These are phyloP conservation scores for Pichia deserticola DNA, from an alignment of 805 yeast species.

Conservation along the genomic window DNA sequence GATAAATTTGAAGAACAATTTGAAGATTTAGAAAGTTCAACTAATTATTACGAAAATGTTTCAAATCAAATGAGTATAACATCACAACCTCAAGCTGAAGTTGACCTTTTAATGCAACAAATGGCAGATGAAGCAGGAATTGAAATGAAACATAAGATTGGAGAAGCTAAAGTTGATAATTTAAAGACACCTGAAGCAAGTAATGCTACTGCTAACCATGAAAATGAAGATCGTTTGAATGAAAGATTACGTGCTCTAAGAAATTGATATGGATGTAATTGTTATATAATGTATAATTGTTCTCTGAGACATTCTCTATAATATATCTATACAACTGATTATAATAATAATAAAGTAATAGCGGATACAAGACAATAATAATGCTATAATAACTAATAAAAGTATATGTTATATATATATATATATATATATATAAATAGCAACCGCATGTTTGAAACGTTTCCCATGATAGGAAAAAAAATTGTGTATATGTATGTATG, in stretches of 20 bases:
- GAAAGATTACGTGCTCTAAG: slow-evolving; percentile 86
- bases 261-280: no score
- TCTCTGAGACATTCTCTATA: no score
- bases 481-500: no score
- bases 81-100: slow-evolving; percentile 91
- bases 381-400: no score
- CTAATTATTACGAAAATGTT: slow-evolving; percentile 87
- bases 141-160: slow-evolving; percentile 78
- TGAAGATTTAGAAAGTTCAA: slow-evolving; percentile 90
- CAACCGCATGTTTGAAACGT: no score
- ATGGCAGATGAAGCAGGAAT: slow-evolving; percentile 97
- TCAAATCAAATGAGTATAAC: slow-evolving; percentile 84
- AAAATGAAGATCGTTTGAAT: slow-evolving; percentile 80
- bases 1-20: slow-evolving; percentile 95
- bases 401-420: no score
- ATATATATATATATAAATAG: no score
- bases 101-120: slow-evolving; percentile 79
- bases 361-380: no score
- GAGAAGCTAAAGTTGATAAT: slow-evolving; percentile 46
- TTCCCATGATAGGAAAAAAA: no score
- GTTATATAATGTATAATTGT: no score
- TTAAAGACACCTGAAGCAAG: slow-evolving; percentile 26
- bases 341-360: no score
- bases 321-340: no score
- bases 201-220: slow-evolving; percentile 29